Evolutionary conservation across 352 stramenopile species (phyloP), one percentile per base, ranked within the genome.

Genomic region (Globisporangium iwayamae): DNA sequence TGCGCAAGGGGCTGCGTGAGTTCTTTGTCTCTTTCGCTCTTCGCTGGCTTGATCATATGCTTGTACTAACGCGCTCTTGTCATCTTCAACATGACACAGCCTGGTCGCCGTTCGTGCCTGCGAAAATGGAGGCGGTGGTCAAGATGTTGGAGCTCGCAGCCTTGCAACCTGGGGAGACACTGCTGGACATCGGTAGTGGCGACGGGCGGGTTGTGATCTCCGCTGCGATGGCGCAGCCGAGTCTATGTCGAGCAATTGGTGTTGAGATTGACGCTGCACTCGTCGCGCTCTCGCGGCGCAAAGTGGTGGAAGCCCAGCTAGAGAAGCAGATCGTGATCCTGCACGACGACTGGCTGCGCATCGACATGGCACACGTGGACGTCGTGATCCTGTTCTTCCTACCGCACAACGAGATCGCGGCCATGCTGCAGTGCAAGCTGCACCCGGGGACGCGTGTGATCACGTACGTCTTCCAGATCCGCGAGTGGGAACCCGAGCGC

Each of bases 381-480:
- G 69, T 87, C 6, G 76, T 83, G 11, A 71, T 81, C 28, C 65
- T 91, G 1, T 91, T 91, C 60, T 91, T 91, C 62, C 63, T 91
- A 11, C 82, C 82, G 7, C 82, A 89, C 28, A 55, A 64, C 9
- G 67, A 85, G 7, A 80, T 86, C 20, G 76, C 76, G 7, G 11
- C 25, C 4, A 61, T 66, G 32, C 57, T 89, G 20, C 48, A 69
- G 18, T 39, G 56, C 25, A 83, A 86, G 46, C 63, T 87, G 11
- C 58, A 66, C 0, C 52, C 74, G 0, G 82, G 78, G 4, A 78
- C 75, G 30, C 70, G 79, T 9, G 73, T 89, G 20, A 58, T 89
- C 57, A 91, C 82, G 3, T 89, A 91, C 63, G 82, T 89, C 16
- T 91, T 89, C 57, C 68, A 75, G 65, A 91, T 91, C 65, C 54